phyloP scores from a whole-genome alignment of 176 grass and related monocot species.

The Raddia distichophylla region DNA sequence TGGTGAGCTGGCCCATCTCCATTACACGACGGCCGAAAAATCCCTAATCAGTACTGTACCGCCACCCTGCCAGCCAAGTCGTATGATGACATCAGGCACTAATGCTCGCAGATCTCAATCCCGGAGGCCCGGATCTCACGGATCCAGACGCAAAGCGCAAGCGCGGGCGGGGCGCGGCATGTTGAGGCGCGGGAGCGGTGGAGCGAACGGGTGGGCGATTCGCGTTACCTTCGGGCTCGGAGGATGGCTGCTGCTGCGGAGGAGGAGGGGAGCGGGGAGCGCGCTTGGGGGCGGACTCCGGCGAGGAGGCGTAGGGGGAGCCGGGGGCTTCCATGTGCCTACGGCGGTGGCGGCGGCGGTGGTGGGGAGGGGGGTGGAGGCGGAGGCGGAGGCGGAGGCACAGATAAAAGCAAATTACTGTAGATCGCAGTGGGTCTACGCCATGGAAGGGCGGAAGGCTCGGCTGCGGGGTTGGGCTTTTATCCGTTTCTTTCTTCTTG shows the following conservation, averaged over 20 bases:
- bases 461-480: neutral
- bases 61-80: neutral
- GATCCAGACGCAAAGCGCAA: conserved; percentile 26
- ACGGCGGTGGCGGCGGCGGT: neutral
- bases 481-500: neutral
- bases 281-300: conserved; percentile 77
- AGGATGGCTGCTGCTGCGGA: conserved; percentile 51
- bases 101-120: conserved; percentile 32
- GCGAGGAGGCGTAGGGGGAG: conserved; percentile 88
- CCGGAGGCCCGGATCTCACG: conserved; percentile 31
- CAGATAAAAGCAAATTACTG: neutral
- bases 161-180: neutral
- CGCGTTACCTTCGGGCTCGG: conserved; percentile 39
- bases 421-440: conserved; percentile 52
- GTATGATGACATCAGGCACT: neutral
- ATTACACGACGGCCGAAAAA: neutral
- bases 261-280: conserved; percentile 61
- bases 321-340: conserved; percentile 73
- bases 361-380: neutral
- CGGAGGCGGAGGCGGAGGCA: neutral
- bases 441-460: conserved; percentile 22
- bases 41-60: neutral
- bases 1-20: neutral
- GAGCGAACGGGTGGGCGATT: neutral
- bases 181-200: neutral